phyloP scores from a whole-genome alignment of 768 basidiomycete species.

The Tricholoma furcatifolium region DNA sequence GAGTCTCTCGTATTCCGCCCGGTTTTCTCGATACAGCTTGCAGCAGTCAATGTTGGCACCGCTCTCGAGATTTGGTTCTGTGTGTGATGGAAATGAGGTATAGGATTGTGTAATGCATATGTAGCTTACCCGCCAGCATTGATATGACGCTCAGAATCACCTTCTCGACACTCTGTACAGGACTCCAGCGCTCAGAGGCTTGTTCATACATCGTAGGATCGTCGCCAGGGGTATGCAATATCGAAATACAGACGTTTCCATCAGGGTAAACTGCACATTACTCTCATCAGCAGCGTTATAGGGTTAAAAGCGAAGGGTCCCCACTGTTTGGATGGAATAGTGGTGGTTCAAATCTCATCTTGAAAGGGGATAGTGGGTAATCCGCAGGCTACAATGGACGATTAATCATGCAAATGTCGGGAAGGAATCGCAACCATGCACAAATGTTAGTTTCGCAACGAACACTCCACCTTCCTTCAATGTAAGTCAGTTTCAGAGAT shows the following conservation, averaged over 20 bases:
- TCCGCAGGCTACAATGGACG: conserved; percentile 67
- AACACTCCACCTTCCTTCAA: conserved; percentile 92
- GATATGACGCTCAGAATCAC: conserved; percentile 94
- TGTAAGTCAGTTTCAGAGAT: neutral
- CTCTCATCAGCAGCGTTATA: conserved; percentile 10
- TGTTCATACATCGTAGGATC: conserved; percentile 93
- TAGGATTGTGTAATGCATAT: conserved; percentile 8
- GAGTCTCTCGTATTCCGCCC: conserved; percentile 81
- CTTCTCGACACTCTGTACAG: conserved; percentile 98
- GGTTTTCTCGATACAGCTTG: conserved; percentile 93
- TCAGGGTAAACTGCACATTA: conserved; percentile 82
- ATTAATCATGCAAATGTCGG: neutral
- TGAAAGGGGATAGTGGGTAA: conserved; percentile 98
- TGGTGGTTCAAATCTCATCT: conserved; percentile 98
- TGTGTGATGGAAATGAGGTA: conserved; percentile 13
- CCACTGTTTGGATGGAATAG: conserved; percentile 96
- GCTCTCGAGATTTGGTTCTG: conserved; percentile 94
- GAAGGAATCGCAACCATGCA: conserved; percentile 39
- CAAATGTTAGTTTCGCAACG: conserved; percentile 88
- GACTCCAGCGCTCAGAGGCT: conserved; percentile 96
- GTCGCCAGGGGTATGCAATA: conserved; percentile 91
- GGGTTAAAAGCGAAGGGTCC: conserved; percentile 24
- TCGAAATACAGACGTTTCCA: conserved; percentile 97
- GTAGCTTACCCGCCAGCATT: conserved; percentile 84
- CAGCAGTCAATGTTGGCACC: conserved; percentile 98